Percentiles rank a stretch among this genome's conserved stretches.
Conservation (phyloP, 495 filamentous ascomycete species). For the Neurospora sp. region DNA sequence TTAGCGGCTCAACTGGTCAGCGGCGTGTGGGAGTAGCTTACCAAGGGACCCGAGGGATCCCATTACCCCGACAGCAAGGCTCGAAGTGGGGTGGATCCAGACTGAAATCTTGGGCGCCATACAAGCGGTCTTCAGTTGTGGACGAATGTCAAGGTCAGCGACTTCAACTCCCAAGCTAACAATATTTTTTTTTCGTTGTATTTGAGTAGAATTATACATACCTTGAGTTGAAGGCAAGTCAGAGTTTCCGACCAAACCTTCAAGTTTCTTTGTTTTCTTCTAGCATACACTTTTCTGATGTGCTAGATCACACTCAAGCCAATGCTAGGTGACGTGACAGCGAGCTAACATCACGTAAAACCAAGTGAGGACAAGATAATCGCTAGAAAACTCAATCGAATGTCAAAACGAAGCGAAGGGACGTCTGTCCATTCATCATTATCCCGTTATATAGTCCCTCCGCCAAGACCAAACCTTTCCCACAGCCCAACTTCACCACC, state of each 20-base stretch:
- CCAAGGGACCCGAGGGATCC: background rate
- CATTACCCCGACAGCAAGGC: background rate
- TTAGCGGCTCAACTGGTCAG: background rate
- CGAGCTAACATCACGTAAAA: background rate
- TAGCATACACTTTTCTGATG: background rate
- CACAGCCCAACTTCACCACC: background rate
- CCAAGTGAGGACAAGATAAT: background rate
- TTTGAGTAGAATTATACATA: background rate
- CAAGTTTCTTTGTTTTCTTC: background rate
- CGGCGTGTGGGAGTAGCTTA: background rate
- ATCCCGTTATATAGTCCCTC: background rate
- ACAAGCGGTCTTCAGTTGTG: background rate
- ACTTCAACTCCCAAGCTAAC: background rate
- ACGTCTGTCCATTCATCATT: background rate
- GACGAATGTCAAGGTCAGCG: background rate
- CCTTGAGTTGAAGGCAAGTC: background rate
- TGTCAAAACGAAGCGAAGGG: background rate
- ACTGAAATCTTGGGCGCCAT: background rate
- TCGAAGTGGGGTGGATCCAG: background rate
- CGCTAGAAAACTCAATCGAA: background rate
- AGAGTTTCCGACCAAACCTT: background rate
- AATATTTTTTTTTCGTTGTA: background rate
- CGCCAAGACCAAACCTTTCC: background rate
- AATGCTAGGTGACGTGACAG: background rate
- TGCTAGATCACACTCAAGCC: too few relatives aligned